Base-by-base conservation (phyloP, 306 rosid genomes). In the Acacia melanoxylon region DNA sequence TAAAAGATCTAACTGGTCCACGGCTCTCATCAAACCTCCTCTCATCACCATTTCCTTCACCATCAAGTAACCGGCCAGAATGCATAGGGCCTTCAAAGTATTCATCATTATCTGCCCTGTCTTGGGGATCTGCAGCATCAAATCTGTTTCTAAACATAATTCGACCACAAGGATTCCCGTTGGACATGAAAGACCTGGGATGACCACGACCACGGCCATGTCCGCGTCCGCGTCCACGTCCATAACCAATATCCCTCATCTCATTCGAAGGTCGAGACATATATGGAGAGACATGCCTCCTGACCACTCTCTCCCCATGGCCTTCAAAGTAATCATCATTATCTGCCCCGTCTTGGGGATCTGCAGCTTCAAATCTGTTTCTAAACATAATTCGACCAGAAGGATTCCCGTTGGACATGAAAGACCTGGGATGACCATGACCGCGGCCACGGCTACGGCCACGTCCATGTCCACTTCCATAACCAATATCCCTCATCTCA, bases 21-120 rank as follows among this genome's bases (percentile, higher is more conserved):
- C 91, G 85, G 75, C 98, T 90, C 77, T 87, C 97, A 71, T 87
- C 88, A 88, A 91, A 93, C 85, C 96, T 84, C 51, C 91, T 84
- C 49, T 90, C 97, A 51, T 89, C 95, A 31, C 87, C 89, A 84
- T 85, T 93, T 73, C 86, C 93, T 80, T 95, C 95, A 45, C 81
- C 87, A 75, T 63, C 97, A 69, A 85, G 84, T 68, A 89, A n/a
- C 73, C 86, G 89, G 48, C 89, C 88, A 81, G 93, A 81, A 83
- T 88, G 91, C 87, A 91, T 79, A 7, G 91, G 91, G 7, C 85
- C 97, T 16, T 90, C 91, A 75, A 88, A 93, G 82, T 86, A 93
- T 35, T 31, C 35, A 44, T 86, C 88, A 59, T 84, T 86, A 42
- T 91, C 95, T 0, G 83, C 70, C n/a, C 96, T 88, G 24, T 90